phyloP scores from a whole-genome alignment of 2,329 filamentous ascomycete genomes.

The Exophiala viscosa region DNA sequence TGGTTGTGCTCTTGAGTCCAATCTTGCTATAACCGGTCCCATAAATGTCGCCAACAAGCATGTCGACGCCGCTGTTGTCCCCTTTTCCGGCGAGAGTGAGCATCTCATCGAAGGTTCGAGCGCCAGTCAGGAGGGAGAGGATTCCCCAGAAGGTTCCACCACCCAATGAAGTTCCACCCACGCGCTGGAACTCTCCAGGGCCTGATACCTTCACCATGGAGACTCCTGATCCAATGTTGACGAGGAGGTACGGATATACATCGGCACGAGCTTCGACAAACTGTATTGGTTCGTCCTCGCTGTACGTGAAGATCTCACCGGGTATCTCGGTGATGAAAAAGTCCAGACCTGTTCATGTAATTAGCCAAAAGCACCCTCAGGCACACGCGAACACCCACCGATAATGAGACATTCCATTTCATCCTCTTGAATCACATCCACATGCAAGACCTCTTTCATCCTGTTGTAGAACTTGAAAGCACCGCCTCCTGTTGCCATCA shows the following conservation, averaged over 20 bases:
- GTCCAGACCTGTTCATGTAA: slow-evolving; percentile 65
- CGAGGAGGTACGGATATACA: slow-evolving; percentile 93
- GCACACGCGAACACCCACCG: slow-evolving; percentile 50
- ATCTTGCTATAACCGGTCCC: slow-evolving; percentile 90
- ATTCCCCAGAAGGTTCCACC: slow-evolving; percentile 98
- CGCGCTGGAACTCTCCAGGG: slow-evolving; percentile 78
- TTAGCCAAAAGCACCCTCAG: background rate
- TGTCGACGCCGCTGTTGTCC: slow-evolving; percentile 89
- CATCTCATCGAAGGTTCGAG: slow-evolving; percentile 96
- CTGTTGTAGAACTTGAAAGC: slow-evolving; percentile 96
- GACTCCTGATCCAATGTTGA: slow-evolving; percentile 97
- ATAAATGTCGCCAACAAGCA: slow-evolving; percentile 97
- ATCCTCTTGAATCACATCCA: slow-evolving; percentile 87
- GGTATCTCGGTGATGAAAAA: slow-evolving; percentile 99
- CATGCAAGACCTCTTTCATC: slow-evolving; percentile 70
- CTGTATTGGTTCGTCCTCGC: slow-evolving; percentile 79
- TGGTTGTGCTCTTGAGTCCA: slow-evolving; percentile 89
- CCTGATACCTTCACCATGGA: slow-evolving; percentile 96
- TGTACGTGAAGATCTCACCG: slow-evolving; percentile 94
- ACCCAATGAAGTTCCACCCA: slow-evolving; percentile 90
- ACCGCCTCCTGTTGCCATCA: slow-evolving; percentile 94
- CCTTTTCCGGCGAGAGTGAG: slow-evolving; percentile 83
- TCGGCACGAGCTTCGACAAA: slow-evolving; percentile 74
- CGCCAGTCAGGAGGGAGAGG: slow-evolving; percentile 85
- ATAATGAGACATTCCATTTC: slow-evolving; percentile 99